Evolutionary conservation across 140 eudicot species (phyloP), one percentile per base, ranked within the genome.

Genomic region (Erigeron philadelphicus): DNA sequence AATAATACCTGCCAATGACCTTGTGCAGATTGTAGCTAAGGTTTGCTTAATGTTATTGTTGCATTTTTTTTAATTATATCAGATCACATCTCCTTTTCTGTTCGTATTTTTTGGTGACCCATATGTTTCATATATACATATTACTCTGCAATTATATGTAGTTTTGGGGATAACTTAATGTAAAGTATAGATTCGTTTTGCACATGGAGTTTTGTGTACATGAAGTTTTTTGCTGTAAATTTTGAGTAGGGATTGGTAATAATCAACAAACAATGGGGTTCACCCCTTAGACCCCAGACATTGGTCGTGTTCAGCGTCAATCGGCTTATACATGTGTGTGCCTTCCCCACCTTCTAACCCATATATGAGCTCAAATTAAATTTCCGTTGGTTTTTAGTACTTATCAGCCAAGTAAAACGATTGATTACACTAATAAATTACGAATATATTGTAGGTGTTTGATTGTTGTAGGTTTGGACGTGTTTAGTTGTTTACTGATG

Each of bases 1-100:
- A 46, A 89, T 89, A 62, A 79, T 93, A 75, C 95, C 99, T 7
- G 87, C 83, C 18, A 78, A 76, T 76, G 99, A 93, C 66, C 84
- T 93, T 57, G 95, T 93, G 71, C 98, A 92, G 83, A 81, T 92
- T 64, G 81, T 83, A 31, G 98, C 98, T 41, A 89, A 92, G 96
- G 98, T 92, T 67, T 12, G 76, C 38, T 31, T 31, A 31, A 31
- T 31, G 38, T n/a, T 5, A 13, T 13, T 50, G 2, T 50, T 50
- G n/a, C 3, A 1, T 13, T 49, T 58, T 64, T 49, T 48, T 64
- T 45, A 35, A 46, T 65, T 18, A 4, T 9, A 55, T 16, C 63
- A 11, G 63, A 17, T 45, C 3, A 21, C 15, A 16, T 25, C 13
- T 48, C 18, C 64, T 45, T 11, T 16, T 15, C 45, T 54, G 8